Percentiles rank a stretch among this genome's conserved stretches.
Conservation (phyloP, 768 basidiomycete species). For the Lactarius quietus region DNA sequence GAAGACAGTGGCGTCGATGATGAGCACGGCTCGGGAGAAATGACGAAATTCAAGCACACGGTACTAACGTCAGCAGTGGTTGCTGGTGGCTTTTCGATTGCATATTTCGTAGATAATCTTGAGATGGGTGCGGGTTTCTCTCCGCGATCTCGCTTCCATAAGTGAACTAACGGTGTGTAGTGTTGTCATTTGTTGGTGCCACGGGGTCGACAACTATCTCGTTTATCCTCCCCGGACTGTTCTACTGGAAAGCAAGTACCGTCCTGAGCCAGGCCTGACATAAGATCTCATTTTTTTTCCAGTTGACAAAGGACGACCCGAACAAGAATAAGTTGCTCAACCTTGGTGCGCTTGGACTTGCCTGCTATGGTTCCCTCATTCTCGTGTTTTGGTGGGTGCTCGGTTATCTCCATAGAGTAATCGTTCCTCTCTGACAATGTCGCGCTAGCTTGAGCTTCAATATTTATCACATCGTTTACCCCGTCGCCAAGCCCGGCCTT, state of each 20-base stretch:
- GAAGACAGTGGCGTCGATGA: constrained; percentile 48
- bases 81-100: constrained; percentile 60
- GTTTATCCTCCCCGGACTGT: constrained; percentile 90
- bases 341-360: constrained; percentile 60
- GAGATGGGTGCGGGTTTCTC: constrained; percentile 55
- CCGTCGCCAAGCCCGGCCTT: constrained; percentile 20
- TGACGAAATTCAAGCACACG: constrained; percentile 64
- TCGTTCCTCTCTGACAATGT: constrained; percentile 15
- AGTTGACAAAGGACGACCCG: constrained; percentile 70
- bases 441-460: constrained; percentile 67
- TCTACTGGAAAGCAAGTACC: constrained; percentile 81
- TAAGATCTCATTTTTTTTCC: not conserved
- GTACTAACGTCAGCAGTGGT: constrained; percentile 67
- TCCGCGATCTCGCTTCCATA: not conserved
- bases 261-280: not conserved
- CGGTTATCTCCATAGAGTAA: not conserved
- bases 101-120: constrained; percentile 75
- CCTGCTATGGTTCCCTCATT: constrained; percentile 71
- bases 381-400: constrained; percentile 81
- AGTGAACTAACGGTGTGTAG: constrained; percentile 39
- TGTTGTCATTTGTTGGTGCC: constrained; percentile 93
- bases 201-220: constrained; percentile 97
- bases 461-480: constrained; percentile 59
- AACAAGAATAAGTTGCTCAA: constrained; percentile 50
- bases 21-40: constrained; percentile 58